Conservation (phyloP, 164 flowering plant species). For the Amborella trichopoda region DNA sequence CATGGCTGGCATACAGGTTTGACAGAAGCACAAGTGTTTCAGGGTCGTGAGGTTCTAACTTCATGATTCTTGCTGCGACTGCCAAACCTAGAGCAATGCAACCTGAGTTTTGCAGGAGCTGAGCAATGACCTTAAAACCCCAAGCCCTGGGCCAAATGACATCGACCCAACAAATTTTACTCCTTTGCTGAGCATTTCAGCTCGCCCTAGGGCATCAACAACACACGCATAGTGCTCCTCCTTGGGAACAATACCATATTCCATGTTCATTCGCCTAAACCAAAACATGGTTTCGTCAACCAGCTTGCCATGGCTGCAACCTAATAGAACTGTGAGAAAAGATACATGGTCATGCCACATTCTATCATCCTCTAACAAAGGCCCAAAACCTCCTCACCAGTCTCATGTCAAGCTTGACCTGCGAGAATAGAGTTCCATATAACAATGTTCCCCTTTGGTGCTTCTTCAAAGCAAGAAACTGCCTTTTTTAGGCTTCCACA, state of each 20-base stretch:
- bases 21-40: constrained; percentile 9
- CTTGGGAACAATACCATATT: constrained; percentile 4
- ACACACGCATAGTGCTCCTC: constrained; percentile 9
- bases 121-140: constrained; percentile 9
- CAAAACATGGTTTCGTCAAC: not conserved
- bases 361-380: constrained; percentile 4
- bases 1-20: constrained; percentile 7
- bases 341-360: constrained; percentile 9
- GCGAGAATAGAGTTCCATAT: constrained; percentile 10
- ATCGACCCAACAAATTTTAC: constrained; percentile 6
- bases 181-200: constrained; percentile 8
- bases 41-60: constrained; percentile 4
- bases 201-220: constrained; percentile 12
- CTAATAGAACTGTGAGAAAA: constrained; percentile 10
- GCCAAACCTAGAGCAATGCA: constrained; percentile 7
- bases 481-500: constrained; percentile 8
- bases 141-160: constrained; percentile 2
- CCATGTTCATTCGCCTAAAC: constrained; percentile 6
- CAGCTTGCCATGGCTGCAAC: constrained; percentile 13
- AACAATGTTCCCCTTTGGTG: constrained; percentile 5
- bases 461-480: constrained; percentile 2
- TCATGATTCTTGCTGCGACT: constrained; percentile 8
- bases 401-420: constrained; percentile 13
- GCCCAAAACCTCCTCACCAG: constrained; percentile 8
- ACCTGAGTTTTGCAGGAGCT: constrained; percentile 7